phyloP scores from a whole-genome alignment of 169 alveolate genomes.

The Theileria annulata region DNA sequence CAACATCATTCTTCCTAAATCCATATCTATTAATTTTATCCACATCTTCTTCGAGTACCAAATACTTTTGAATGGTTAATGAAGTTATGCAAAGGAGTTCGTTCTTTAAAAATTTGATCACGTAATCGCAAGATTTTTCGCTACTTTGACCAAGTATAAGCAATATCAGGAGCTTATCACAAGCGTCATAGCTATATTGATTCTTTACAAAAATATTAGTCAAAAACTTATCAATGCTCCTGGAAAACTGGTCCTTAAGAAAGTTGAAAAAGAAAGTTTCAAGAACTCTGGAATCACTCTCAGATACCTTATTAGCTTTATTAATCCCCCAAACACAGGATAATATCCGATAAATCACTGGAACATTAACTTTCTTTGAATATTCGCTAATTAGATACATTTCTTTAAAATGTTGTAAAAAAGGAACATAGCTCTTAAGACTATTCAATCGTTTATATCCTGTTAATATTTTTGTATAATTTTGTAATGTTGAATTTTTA shows the following conservation, averaged over 20 bases:
- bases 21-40: background rate
- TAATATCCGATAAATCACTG: slow-evolving; percentile 15
- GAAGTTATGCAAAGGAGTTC: slow-evolving; percentile 23
- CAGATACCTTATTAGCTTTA: background rate
- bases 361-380: background rate
- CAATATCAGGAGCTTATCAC: slow-evolving; percentile 6
- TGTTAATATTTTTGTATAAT: slow-evolving; percentile 14
- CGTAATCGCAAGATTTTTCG: background rate
- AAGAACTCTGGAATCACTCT: background rate
- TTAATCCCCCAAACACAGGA: slow-evolving; percentile 33
- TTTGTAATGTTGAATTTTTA: slow-evolving; percentile 30
- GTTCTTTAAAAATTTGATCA: background rate
- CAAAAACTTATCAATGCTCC: slow-evolving; percentile 11
- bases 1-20: slow-evolving; percentile 8
- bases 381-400: background rate
- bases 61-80: slow-evolving; percentile 17
- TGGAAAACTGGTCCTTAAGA: slow-evolving; percentile 1
- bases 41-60: background rate
- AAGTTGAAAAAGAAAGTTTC: slow-evolving; percentile 6
- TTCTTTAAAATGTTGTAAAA: background rate
- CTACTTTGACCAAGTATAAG: slow-evolving; percentile 10
- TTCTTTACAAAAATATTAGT: background rate
- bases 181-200: background rate
- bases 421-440: background rate
- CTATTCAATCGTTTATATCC: background rate